A percentile compares a stretch with the other conserved stretches of the same genome.
Conservation (phyloP, 1,284 basidiomycete species). For the Xerocomus amazonicus region DNA sequence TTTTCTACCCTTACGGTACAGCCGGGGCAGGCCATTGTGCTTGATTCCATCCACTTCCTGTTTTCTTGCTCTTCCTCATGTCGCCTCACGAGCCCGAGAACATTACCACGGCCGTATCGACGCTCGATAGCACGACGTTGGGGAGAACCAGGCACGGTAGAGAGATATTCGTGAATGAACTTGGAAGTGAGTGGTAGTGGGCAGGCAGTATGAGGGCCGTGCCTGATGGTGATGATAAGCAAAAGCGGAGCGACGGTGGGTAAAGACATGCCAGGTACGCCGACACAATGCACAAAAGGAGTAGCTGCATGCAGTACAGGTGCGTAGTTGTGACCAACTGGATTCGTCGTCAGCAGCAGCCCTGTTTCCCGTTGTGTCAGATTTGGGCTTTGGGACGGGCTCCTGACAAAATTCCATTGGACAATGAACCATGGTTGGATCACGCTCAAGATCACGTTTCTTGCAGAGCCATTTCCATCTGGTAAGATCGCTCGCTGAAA, state of each 20-base stretch:
- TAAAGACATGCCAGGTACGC: slow-evolving; percentile 56
- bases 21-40: slow-evolving; percentile 67
- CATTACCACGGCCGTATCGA: slow-evolving; percentile 56
- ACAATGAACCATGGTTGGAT: slow-evolving; percentile 73
- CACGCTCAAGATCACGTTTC: slow-evolving; percentile 67
- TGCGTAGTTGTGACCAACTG: slow-evolving; percentile 65
- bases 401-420: slow-evolving; percentile 71
- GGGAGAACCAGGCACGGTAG: slow-evolving; percentile 45
- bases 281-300: slow-evolving; percentile 74
- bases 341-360: slow-evolving; percentile 46
- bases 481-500: slow-evolving; percentile 55
- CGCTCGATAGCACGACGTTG: slow-evolving; percentile 51
- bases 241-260: background rate
- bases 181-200: slow-evolving; percentile 58
- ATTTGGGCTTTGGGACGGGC: slow-evolving; percentile 57
- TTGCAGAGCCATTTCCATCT: slow-evolving; percentile 73
- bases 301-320: slow-evolving; percentile 62
- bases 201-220: slow-evolving; percentile 67
- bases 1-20: slow-evolving; percentile 73
- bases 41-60: slow-evolving; percentile 56
- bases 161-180: slow-evolving; percentile 62
- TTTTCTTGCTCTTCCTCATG: slow-evolving; percentile 68
- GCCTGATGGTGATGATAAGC: slow-evolving; percentile 43
- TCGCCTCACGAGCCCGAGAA: slow-evolving; percentile 52
- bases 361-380: slow-evolving; percentile 18